phyloP scores from a whole-genome alignment of 345 rosid species.

The Eucalyptus polyanthemos region DNA sequence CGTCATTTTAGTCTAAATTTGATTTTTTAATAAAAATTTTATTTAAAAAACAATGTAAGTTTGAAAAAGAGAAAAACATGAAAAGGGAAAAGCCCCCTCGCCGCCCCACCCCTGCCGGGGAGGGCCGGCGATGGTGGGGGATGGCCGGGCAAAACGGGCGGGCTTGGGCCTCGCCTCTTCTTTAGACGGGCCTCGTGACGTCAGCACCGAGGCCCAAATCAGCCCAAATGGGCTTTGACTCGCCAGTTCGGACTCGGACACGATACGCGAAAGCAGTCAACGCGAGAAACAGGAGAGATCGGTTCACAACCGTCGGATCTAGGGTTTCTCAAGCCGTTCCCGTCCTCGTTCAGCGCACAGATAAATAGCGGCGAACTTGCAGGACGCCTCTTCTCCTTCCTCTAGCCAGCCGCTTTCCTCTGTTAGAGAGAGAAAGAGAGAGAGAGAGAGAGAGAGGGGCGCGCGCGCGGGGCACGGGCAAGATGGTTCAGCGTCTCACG shows the following conservation, averaged over 20 bases:
- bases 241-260: background rate
- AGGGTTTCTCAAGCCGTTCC: background rate
- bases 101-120: background rate
- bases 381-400: rapidly evolving
- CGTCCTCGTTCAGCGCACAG: background rate
- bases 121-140: background rate
- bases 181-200: background rate
- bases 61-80: background rate
- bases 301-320: background rate
- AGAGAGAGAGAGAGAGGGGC: background rate
- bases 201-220: background rate
- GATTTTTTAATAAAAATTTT: too few species aligned
- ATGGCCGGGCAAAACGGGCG: background rate
- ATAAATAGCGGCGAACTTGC: background rate
- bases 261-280: background rate
- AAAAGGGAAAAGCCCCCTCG: background rate
- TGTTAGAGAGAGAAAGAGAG: background rate
- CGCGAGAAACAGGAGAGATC: background rate
- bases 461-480: background rate
- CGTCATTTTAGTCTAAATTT: too few species aligned
- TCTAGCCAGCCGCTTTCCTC: background rate
- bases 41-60: too few species aligned
- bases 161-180: background rate
- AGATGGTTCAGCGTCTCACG: background rate
- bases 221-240: background rate